Evolutionary conservation across 1,284 basidiomycete genomes (phyloP).

Genomic region (Leccinum fallax): DNA sequence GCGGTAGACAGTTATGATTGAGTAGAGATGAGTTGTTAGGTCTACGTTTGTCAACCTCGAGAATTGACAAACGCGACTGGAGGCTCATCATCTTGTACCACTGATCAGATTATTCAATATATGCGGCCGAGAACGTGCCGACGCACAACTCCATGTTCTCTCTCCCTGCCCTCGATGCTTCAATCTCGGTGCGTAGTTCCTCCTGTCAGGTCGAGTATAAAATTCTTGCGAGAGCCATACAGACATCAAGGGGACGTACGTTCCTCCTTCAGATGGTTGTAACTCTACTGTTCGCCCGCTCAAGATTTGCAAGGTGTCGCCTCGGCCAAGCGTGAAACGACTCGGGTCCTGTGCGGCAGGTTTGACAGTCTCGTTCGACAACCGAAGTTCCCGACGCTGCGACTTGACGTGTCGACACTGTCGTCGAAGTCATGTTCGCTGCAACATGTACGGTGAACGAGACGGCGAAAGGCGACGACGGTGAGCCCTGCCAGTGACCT

Average conservation of each 20-base stretch:
- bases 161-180: slow-evolving; percentile 79
- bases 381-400: slow-evolving; percentile 87
- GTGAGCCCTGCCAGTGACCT: slow-evolving; percentile 1
- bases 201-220: slow-evolving; percentile 55
- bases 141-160: slow-evolving; percentile 72
- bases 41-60: slow-evolving; percentile 40
- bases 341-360: slow-evolving; percentile 83
- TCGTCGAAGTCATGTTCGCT: slow-evolving; percentile 88
- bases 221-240: background rate
- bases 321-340: slow-evolving; percentile 84
- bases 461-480: too few species aligned
- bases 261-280: slow-evolving; percentile 92
- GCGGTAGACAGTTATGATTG: slow-evolving; percentile 26
- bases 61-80: slow-evolving; percentile 70
- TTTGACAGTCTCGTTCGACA: slow-evolving; percentile 88
- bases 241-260: slow-evolving; percentile 45
- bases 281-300: slow-evolving; percentile 89
- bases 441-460: background rate
- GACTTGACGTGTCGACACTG: slow-evolving; percentile 72
- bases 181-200: slow-evolving; percentile 90
- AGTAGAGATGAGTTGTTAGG: slow-evolving; percentile 17
- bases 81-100: slow-evolving; percentile 66
- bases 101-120: background rate
- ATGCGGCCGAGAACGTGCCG: background rate
- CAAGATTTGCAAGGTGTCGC: slow-evolving; percentile 91